Evolutionary conservation across 345 rosid genomes (phyloP).

Genomic region (Gossypium herbaceum): DNA sequence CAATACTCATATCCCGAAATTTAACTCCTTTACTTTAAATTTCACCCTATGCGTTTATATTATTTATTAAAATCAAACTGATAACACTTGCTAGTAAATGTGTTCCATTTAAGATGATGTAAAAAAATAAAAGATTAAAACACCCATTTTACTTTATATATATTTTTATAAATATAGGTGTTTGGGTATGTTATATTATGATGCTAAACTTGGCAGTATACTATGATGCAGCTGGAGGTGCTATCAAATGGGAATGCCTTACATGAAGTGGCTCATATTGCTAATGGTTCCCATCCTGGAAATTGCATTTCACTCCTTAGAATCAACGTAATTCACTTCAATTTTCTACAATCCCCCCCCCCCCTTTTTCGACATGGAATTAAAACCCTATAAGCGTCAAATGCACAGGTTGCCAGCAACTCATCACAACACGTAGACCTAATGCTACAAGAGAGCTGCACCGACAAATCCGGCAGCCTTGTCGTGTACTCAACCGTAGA

Average conservation of each 20-base stretch:
- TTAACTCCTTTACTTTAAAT: too few species aligned
- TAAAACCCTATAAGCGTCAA: not conserved
- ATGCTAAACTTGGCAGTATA: not conserved
- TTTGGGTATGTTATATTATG: too few species aligned
- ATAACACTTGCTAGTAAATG: too few species aligned
- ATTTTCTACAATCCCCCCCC: too few species aligned
- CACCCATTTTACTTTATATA: too few species aligned
- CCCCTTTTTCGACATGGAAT: not conserved
- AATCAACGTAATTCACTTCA: conserved; percentile 44
- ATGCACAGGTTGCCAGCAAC: conserved; percentile 66
- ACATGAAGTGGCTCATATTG: conserved; percentile 90
- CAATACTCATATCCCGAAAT: too few species aligned
- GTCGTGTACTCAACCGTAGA: conserved; percentile 73
- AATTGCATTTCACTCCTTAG: conserved; percentile 93
- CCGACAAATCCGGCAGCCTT: conserved; percentile 75
- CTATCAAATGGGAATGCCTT: conserved; percentile 79
- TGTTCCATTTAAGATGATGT: too few species aligned
- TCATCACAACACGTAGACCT: conserved; percentile 79
- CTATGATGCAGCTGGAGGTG: conserved; percentile 50
- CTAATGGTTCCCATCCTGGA: conserved; percentile 93
- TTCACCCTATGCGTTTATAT: too few species aligned
- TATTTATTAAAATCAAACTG: too few species aligned
- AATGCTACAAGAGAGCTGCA: conserved; percentile 88
- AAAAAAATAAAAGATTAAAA: too few species aligned
- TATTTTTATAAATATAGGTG: too few species aligned